A percentile compares a stretch with the other conserved stretches of the same genome.
These are phyloP conservation scores for Kernera saxatilis DNA, from an alignment of 345 rosid species.

Conservation along the genomic window DNA sequence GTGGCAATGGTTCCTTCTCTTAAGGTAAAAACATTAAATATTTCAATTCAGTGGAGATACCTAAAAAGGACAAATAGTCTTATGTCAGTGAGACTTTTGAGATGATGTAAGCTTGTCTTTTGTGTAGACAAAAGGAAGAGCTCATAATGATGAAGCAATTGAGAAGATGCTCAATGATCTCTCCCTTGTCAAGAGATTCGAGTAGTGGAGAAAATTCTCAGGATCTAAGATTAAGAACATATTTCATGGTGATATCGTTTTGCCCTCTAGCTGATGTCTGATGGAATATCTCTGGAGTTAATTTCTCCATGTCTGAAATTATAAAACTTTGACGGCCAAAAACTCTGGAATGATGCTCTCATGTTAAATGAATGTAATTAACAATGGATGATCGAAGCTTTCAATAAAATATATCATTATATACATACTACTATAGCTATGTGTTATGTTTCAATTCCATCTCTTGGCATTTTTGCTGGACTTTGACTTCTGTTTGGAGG, in stretches of 20 bases:
- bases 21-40: conserved; percentile 44
- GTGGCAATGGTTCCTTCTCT: conserved; percentile 96
- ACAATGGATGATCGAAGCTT: conserved; percentile 6
- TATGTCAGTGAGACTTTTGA: neutral
- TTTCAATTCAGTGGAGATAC: neutral
- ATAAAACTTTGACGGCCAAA: neutral
- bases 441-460: conserved; percentile 44
- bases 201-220: conserved; percentile 27
- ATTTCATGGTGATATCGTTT: neutral
- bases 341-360: neutral
- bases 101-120: conserved; percentile 12
- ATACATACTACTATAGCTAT: neutral
- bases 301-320: neutral
- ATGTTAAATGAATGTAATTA: neutral
- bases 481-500: conserved; percentile 71
- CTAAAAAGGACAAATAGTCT: neutral
- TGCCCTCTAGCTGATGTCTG: neutral
- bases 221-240: neutral
- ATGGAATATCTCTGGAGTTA: neutral
- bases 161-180: conserved; percentile 91
- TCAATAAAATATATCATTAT: neutral
- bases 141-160: conserved; percentile 74
- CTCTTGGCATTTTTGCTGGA: conserved; percentile 77
- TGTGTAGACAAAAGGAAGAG: conserved; percentile 79
- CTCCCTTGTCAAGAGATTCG: conserved; percentile 83